Base-by-base conservation (phyloP, 208 protist species). In the Acanthamoeba healyi region DNA sequence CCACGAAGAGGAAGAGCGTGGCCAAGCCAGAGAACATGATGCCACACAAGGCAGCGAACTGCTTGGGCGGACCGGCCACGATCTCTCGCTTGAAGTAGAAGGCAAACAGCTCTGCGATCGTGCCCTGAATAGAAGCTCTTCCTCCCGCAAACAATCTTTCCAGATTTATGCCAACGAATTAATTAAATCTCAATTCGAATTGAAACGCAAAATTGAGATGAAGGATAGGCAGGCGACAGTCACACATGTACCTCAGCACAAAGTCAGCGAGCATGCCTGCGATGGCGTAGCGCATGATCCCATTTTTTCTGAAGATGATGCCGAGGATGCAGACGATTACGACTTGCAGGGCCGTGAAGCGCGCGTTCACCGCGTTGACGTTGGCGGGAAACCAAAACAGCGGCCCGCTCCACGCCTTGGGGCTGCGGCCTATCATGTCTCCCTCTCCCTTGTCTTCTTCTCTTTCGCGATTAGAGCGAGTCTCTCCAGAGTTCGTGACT, bases 11-110 rank as follows among this genome's bases (percentile, higher is more conserved):
- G 34, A 82, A 82, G 42, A 74, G 34, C 26, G 67, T 94, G 54
- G 87, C 87, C 9, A 94, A 51, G 24, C 67, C 87, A 29, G 94
- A 95, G 65, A 95, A 94, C 15, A 87, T 93, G 46, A 94, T 74
- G 70, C 94, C 94, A 38, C 94, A 95, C 26, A 95, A 36, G 10
- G 40, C 54, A 15, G 94, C 94, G 67, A 95, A 95, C 54, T 95
- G 94, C 54, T 95, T 95, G 36, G 86, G 86, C 44, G 94, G 86
- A 24, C 94, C 94, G 36, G 94, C 19, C 9, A 92, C 46, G 12
- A 89, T 51, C 26, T 94, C 51, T 9, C 40, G 58, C 65, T 46
- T 46, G 72, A 95, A 74, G 38, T 38, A 67, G 34, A 22, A 93
- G 3, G 51, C 14, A 38, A 54, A 19, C 46, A 93, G 24, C 46